Conservation (phyloP, 1,139 yeast species). For the Kurtzmaniella quercitrusa region DNA sequence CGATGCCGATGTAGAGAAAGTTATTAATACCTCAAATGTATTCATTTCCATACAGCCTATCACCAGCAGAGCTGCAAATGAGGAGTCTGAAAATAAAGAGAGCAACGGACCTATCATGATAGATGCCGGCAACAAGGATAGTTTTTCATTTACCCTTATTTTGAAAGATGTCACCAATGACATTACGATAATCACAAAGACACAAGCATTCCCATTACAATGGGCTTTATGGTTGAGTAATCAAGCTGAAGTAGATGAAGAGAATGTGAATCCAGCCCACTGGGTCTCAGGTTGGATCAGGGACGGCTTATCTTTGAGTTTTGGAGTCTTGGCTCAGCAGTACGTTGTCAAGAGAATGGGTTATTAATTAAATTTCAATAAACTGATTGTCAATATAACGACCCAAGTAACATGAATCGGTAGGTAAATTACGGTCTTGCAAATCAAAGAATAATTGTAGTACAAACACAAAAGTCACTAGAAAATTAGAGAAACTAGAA, state of each 20-base stretch:
- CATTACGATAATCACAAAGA: conserved; percentile 66
- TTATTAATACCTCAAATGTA: conserved; percentile 55
- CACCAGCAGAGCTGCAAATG: conserved; percentile 18
- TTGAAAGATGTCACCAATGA: conserved; percentile 77
- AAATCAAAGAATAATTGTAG: too few species aligned
- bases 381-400: background rate
- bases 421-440: too few species aligned
- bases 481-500: too few species aligned
- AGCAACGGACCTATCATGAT: conserved; percentile 27
- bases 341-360: conserved; percentile 95
- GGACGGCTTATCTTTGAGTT: conserved; percentile 72
- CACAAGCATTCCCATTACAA: conserved; percentile 84
- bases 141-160: conserved; percentile 62
- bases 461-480: too few species aligned
- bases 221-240: conserved; percentile 88
- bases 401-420: too few species aligned
- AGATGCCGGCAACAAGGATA: conserved; percentile 33
- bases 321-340: conserved; percentile 86
- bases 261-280: conserved; percentile 79
- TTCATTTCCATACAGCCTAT: conserved; percentile 78
- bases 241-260: conserved; percentile 24
- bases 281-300: conserved; percentile 96
- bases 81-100: conserved; percentile 21
- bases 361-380: conserved; percentile 23
- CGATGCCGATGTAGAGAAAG: conserved; percentile 7